Evolutionary conservation across 345 rosid species (phyloP).

Genomic region (Aurinia saxatilis): DNA sequence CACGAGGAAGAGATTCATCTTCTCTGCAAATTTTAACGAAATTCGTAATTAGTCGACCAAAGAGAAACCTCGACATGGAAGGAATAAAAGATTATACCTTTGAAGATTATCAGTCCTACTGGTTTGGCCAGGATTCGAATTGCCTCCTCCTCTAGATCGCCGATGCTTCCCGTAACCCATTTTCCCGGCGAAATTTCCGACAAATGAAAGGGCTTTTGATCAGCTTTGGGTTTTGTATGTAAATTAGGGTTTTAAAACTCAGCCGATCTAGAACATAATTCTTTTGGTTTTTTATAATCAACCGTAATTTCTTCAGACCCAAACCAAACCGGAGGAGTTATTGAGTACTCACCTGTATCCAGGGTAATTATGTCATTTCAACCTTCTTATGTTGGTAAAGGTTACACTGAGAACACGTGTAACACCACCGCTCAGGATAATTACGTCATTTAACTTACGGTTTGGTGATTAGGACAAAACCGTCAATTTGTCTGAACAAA

Average conservation of each 20-base stretch:
- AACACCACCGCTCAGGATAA: not conserved
- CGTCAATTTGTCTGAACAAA: not conserved
- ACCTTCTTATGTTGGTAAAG: too few relatives aligned
- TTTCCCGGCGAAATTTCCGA: constrained; percentile 19
- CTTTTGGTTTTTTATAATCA: too few relatives aligned
- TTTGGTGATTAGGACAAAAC: not conserved
- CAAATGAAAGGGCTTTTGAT: not conserved
- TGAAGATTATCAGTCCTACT: constrained; percentile 20
- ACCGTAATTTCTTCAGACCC: too few relatives aligned
- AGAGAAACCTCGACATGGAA: not conserved
- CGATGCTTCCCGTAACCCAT: constrained; percentile 28
- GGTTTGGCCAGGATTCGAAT: constrained; percentile 17
- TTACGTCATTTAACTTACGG: not conserved
- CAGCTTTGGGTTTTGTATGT: constrained; percentile 14
- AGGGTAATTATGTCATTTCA: not conserved
- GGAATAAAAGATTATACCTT: constrained; percentile 9
- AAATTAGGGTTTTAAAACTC: constrained; percentile 4
- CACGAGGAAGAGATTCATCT: constrained; percentile 29
- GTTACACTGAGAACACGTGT: not conserved
- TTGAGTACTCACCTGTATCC: not conserved
- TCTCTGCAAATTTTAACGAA: constrained; percentile 12
- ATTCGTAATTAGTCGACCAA: not conserved
- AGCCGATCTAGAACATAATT: not conserved
- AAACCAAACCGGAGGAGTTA: not conserved
- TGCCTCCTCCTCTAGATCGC: constrained; percentile 28